Percentiles rank a stretch among this genome's conserved stretches.
phyloP scores from a whole-genome alignment of 2,329 filamentous ascomycete species.

The Geoglossum cookeanum region DNA sequence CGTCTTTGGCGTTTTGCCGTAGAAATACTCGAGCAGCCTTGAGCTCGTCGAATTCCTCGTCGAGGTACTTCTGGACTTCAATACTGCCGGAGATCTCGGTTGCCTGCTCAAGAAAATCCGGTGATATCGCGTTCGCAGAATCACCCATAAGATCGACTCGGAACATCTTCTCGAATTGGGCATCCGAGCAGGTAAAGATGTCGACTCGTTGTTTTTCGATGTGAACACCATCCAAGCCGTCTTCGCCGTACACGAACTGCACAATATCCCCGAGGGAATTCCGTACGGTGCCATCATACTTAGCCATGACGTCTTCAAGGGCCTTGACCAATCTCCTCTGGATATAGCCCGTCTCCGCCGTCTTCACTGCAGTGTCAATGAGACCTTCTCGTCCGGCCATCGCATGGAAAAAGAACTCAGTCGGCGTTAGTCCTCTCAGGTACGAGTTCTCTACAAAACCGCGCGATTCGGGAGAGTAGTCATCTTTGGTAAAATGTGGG shows the following conservation, averaged over 20 bases:
- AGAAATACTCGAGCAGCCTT: conserved; percentile 55
- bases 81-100: conserved; percentile 73
- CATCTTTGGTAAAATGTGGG: conserved; percentile 97
- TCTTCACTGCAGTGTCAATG: conserved; percentile 98
- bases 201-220: conserved; percentile 90
- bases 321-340: conserved; percentile 97
- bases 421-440: conserved; percentile 79
- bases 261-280: conserved; percentile 94
- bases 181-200: conserved; percentile 60
- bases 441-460: conserved; percentile 99
- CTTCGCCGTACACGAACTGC: conserved; percentile 94
- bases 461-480: conserved; percentile 91
- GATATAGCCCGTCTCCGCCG: conserved; percentile 96
- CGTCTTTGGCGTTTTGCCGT: conserved; percentile 52
- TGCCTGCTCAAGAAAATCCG: conserved; percentile 66
- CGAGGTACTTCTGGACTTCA: conserved; percentile 69
- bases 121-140: conserved; percentile 38
- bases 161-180: conserved; percentile 63
- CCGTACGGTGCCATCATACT: conserved; percentile 91
- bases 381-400: conserved; percentile 99
- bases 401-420: conserved; percentile 98
- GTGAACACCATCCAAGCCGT: conserved; percentile 79
- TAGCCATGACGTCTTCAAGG: conserved; percentile 90
- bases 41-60: conserved; percentile 72
- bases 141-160: conserved; percentile 67